Evolutionary conservation across 2,329 filamentous ascomycete genomes (phyloP).

Genomic region (Remersonia thermophila): DNA sequence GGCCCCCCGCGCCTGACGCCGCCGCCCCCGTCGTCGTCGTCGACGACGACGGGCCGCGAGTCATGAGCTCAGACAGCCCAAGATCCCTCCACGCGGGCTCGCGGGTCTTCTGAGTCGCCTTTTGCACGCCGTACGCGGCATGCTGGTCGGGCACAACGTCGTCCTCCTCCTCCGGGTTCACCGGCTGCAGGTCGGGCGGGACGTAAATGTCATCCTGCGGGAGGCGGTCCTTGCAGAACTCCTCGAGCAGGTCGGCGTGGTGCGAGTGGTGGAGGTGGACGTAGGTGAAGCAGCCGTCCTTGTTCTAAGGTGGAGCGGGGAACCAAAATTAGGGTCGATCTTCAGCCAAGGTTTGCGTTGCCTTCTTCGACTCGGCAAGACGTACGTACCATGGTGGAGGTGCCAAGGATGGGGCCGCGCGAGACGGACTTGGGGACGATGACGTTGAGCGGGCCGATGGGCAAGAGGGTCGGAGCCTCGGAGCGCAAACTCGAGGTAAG

Average conservation of each 20-base stretch:
- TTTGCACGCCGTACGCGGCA: slow-evolving; percentile 74
- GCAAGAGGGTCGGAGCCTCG: too few relatives aligned
- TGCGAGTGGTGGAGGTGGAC: slow-evolving; percentile 61
- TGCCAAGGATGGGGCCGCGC: too few relatives aligned
- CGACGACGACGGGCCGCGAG: slow-evolving; percentile 37
- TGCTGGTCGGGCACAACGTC: slow-evolving; percentile 83
- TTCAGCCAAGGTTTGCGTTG: neutral
- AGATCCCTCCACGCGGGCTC: slow-evolving; percentile 72
- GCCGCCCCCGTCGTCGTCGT: slow-evolving; percentile 7
- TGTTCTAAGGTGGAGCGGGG: slow-evolving; percentile 34
- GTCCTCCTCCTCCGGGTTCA: slow-evolving; percentile 81
- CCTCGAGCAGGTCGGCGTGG: slow-evolving; percentile 69
- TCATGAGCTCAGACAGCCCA: slow-evolving; percentile 59
- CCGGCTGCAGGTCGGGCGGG: slow-evolving; percentile 64
- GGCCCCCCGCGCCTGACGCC: too few relatives aligned
- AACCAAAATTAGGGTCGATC: neutral
- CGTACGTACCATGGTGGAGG: slow-evolving; percentile 4
- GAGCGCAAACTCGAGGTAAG: too few relatives aligned
- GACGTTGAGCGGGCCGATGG: too few relatives aligned
- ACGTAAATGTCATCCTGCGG: slow-evolving; percentile 74
- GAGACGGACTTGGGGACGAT: too few relatives aligned
- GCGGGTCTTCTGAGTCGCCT: slow-evolving; percentile 58
- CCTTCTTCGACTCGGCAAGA: neutral
- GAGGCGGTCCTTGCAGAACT: slow-evolving; percentile 58
- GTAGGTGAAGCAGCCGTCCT: slow-evolving; percentile 64